A percentile compares a stretch with the other conserved stretches of the same genome.
phyloP scores from a whole-genome alignment of 768 basidiomycete species.

The Vararia minispora region DNA sequence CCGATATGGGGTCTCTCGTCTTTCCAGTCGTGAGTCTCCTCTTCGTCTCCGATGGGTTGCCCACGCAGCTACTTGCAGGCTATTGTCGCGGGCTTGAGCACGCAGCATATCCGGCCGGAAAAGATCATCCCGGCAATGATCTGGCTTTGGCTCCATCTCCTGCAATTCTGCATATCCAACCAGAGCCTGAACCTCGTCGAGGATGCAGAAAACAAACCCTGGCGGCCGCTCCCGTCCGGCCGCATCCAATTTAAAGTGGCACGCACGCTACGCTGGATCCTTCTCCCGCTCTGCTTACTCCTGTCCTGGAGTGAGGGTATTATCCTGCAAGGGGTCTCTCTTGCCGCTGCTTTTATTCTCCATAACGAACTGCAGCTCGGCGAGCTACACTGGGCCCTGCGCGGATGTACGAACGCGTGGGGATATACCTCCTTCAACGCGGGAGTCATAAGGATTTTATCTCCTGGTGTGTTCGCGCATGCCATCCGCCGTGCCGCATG shows the following conservation, averaged over 20 bases:
- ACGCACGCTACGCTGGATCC: conserved; percentile 13
- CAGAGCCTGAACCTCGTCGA: conserved; percentile 17
- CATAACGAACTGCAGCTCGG: conserved; percentile 16
- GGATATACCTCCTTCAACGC: conserved; percentile 13
- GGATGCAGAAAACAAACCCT: conserved; percentile 17
- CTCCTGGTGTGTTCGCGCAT: neutral
- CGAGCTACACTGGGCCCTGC: conserved; percentile 10
- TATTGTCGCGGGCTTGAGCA: too few species aligned
- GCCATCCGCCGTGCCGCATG: neutral
- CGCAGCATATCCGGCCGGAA: too few species aligned
- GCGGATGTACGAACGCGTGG: conserved; percentile 12
- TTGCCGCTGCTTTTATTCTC: conserved; percentile 10
- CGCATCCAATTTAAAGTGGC: conserved; percentile 13
- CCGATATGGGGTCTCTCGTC: conserved; percentile 10
- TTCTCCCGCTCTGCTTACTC: conserved; percentile 13
- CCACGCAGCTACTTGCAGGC: too few species aligned
- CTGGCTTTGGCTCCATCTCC: conserved; percentile 21
- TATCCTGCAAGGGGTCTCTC: conserved; percentile 8
- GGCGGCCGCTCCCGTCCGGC: conserved; percentile 17
- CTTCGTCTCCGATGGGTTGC: too few species aligned
- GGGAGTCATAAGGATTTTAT: conserved; percentile 16
- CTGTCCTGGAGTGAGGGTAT: conserved; percentile 10
- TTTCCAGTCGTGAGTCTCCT: conserved; percentile 3
- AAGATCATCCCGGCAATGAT: too few species aligned
- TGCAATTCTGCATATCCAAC: conserved; percentile 21